Evolutionary conservation across 164 flowering plant species (phyloP), one percentile per base, ranked within the genome.

Genomic region (Chimonanthus praecox): DNA sequence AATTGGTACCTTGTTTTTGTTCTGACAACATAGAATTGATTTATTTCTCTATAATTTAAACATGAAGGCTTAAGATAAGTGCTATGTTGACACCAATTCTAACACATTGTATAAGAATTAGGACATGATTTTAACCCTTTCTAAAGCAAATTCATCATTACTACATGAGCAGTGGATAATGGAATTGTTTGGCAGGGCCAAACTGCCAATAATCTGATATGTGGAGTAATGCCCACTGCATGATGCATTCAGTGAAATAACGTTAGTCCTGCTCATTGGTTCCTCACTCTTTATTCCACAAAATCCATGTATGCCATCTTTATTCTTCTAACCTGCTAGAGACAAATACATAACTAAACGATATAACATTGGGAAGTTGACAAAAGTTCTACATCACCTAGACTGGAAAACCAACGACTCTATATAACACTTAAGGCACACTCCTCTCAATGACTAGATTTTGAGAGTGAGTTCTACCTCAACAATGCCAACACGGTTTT

Each of bases 1-100:
- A 85, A 72, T 74, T 95, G 98, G 99, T 95, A 88, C 50, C 83
- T 71, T 72, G 54, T 73, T 72, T 72, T 43, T 72, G 9, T 18
- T 62, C 48, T 16, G 45, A 44, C 13, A 46, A 11, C 51, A 5
- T 45, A 67, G 49, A 67, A 46, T 3, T 11, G 5, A 33, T 49
- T 49, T 49, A 5, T 10, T n/a, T 54, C 16, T n/a, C 60, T 9
- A 54, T 7, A 54, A 54, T 54, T 10, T 54, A 54, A 10, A 54
- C 16, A 54, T 15, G 16, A 54, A 13, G 60, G 60, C 60, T 54
- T 5, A 3, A 54, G 60, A 54, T 54, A 10, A 54, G 33, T 54
- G 60, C 10, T 54, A 54, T 10, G 60, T 11, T 3, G 60, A 54
- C 60, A 54, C 60, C 60, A 54, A 54, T n/a, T 54, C 4, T n/a